Base-by-base conservation (phyloP, 1,284 basidiomycete species). In the Inonotus hispidus region DNA sequence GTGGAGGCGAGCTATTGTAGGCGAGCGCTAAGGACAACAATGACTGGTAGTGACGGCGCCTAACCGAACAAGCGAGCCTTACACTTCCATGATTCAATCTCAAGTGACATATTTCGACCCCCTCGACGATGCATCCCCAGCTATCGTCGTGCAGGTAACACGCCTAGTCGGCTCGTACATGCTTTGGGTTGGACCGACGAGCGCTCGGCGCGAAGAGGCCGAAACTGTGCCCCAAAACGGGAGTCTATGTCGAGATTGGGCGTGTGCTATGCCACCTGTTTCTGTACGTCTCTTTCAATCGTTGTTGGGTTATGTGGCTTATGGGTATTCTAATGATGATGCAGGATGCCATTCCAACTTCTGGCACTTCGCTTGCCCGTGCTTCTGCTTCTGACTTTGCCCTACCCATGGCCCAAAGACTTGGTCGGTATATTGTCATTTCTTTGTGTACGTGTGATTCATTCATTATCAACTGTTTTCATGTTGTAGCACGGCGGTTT, bases 121-220 rank as follows among this genome's bases (percentile, higher is more conserved):
- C 3, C 67, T 75, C 23, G 79, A 81, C 61, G 70, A 74, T 52
- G 74, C 75, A 16, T 69, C 81, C 38, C 88, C 88, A 2, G 77
- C 81, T 45, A 79, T 93, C 62, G 82, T 78, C 8, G 74, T 93
- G 61, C 88, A 91, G 66, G 77, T 90, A 60, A 92, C 86, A 47
- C 77, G 76, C 47, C 73, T 93, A 41, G 80, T 82, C 37, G 82
- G 84, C 68, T 90, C 90, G 56, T 90, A 88, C 70, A 87, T 94
- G 84, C 70, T 94, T 50, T 94, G 92, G 92, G 77, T 89, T 46
- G 90, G 91, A 1, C 76, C 76, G 6, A 84, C 82, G n/a, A 78
- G 80, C 38, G 74, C 72, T 35, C 64, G 72, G 32, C 72, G 74
- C 54, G 81, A 82, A 62, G 77, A 80, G 60, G 81, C 81, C 29